phyloP scores from a whole-genome alignment of 2,329 filamentous ascomycete species.

The Ascochyta pisi region DNA sequence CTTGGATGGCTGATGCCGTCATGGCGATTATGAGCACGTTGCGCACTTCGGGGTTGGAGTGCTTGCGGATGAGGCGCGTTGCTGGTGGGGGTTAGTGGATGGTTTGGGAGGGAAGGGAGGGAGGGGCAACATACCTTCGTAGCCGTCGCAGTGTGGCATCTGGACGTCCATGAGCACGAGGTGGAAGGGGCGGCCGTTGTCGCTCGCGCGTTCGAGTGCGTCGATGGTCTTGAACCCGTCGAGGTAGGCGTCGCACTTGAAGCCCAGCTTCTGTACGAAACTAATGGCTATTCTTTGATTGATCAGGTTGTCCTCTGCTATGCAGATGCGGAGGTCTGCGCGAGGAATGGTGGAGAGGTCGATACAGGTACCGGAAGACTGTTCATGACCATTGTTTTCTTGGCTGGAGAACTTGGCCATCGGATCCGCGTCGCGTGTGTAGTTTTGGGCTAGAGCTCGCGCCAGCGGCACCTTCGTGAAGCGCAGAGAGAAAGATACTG shows the following conservation, averaged over 20 bases:
- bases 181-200: slow-evolving; percentile 79
- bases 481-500: slow-evolving; percentile 78
- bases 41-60: slow-evolving; percentile 76
- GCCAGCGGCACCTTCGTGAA: slow-evolving; percentile 81
- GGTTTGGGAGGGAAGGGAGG: background rate
- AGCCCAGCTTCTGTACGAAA: slow-evolving; percentile 85
- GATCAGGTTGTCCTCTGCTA: slow-evolving; percentile 94
- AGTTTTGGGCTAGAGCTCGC: slow-evolving; percentile 56
- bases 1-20: slow-evolving; percentile 94
- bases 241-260: slow-evolving; percentile 85
- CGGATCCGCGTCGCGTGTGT: slow-evolving; percentile 57
- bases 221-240: slow-evolving; percentile 90
- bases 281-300: slow-evolving; percentile 94
- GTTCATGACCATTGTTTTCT: slow-evolving; percentile 53
- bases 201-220: slow-evolving; percentile 75
- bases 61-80: slow-evolving; percentile 80
- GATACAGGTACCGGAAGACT: slow-evolving; percentile 45
- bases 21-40: slow-evolving; percentile 94
- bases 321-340: slow-evolving; percentile 83
- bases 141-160: slow-evolving; percentile 93
- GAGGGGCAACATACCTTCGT: slow-evolving; percentile 61
- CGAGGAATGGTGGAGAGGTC: slow-evolving; percentile 73
- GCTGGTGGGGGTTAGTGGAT: slow-evolving; percentile 54
- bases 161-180: slow-evolving; percentile 95
- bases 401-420: slow-evolving; percentile 64